Percentiles rank a stretch among this genome's conserved stretches.
These are phyloP conservation scores for Sordariomycetes sp. DNA, from an alignment of 2,329 filamentous ascomycete genomes.

Conservation along the genomic window DNA sequence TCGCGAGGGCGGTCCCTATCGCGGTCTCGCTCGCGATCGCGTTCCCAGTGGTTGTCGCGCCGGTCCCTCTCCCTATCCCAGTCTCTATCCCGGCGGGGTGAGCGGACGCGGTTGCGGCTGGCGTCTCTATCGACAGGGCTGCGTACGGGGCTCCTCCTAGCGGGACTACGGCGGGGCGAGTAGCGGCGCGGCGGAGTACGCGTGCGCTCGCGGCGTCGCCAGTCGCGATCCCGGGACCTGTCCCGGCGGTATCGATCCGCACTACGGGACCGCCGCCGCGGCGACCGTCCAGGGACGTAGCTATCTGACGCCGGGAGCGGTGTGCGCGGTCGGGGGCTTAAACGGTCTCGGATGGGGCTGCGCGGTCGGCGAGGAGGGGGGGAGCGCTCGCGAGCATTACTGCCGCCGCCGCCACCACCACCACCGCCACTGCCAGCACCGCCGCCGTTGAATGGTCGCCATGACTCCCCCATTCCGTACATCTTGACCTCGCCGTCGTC, in stretches of 20 bases:
- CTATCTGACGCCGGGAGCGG: conserved; percentile 29
- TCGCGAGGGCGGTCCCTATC: conserved; percentile 19
- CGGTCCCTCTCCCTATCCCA: conserved; percentile 11
- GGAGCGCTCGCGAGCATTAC: conserved; percentile 28
- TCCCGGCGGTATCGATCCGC: conserved; percentile 29
- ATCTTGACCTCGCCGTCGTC: conserved; percentile 52
- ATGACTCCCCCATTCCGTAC: conserved; percentile 52
- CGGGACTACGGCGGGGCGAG: conserved; percentile 21
- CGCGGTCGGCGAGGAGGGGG: conserved; percentile 19
- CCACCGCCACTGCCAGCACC: conserved; percentile 16
- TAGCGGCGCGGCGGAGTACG: conserved; percentile 22
- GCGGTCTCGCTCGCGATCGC: conserved; percentile 13
- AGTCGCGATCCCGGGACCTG: conserved; percentile 26
- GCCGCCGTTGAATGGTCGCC: conserved; percentile 43
- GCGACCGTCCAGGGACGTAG: conserved; percentile 33
- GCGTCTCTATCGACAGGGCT: conserved; percentile 22
- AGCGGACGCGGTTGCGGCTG: conserved; percentile 26
- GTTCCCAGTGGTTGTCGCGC: not conserved
- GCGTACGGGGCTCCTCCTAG: conserved; percentile 13
- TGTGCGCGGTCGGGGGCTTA: conserved; percentile 24
- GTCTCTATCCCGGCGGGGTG: conserved; percentile 19
- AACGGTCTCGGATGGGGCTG: conserved; percentile 20
- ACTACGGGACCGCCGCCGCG: conserved; percentile 29
- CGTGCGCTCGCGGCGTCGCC: conserved; percentile 10
- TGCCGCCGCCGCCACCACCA: conserved; percentile 15